A percentile compares a stretch with the other conserved stretches of the same genome.
These are phyloP conservation scores for Lobosporangium transversale DNA, from an alignment of 192 early-diverging fungal species.

Conservation along the genomic window DNA sequence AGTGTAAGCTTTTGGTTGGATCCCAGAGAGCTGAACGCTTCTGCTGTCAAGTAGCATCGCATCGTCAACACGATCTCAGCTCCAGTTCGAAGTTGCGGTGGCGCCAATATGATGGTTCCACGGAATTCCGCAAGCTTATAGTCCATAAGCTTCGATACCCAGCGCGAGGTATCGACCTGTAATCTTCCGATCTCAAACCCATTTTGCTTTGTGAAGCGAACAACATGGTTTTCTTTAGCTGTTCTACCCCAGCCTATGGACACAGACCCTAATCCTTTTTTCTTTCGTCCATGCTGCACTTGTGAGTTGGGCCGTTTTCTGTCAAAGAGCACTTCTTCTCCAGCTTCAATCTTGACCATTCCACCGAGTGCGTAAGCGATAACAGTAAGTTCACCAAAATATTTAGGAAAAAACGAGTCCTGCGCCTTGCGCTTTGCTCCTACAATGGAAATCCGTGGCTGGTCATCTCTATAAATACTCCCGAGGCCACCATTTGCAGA, in stretches of 20 bases:
- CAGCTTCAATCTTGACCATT: conserved; percentile 45
- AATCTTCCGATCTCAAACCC: conserved; percentile 61
- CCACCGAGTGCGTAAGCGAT: conserved; percentile 60
- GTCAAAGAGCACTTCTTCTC: conserved; percentile 48
- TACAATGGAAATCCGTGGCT: too few species aligned
- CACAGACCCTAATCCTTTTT: conserved; percentile 24
- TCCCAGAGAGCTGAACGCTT: conserved; percentile 22
- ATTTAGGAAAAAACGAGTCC: conserved; percentile 22
- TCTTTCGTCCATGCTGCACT: conserved; percentile 25
- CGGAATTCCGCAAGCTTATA: conserved; percentile 56
- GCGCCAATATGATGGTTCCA: conserved; percentile 53
- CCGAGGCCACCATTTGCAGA: conserved; percentile 6
- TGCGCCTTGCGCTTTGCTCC: conserved; percentile 21
- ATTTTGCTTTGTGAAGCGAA: conserved; percentile 53
- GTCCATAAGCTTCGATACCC: conserved; percentile 61
- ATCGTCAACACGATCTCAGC: conserved; percentile 59
- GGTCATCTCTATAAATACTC: too few species aligned
- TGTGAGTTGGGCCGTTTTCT: conserved; percentile 33
- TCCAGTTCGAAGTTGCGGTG: conserved; percentile 37
- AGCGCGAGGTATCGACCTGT: conserved; percentile 48
- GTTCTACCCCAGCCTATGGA: conserved; percentile 28
- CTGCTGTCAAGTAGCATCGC: conserved; percentile 46
- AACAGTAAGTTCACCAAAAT: conserved; percentile 28
- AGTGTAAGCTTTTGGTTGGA: conserved; percentile 1
- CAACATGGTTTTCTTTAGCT: conserved; percentile 55